These are phyloP conservation scores for Vanderwaltozyma tropicalis DNA, from an alignment of 805 yeast species.

Conservation along the genomic window DNA sequence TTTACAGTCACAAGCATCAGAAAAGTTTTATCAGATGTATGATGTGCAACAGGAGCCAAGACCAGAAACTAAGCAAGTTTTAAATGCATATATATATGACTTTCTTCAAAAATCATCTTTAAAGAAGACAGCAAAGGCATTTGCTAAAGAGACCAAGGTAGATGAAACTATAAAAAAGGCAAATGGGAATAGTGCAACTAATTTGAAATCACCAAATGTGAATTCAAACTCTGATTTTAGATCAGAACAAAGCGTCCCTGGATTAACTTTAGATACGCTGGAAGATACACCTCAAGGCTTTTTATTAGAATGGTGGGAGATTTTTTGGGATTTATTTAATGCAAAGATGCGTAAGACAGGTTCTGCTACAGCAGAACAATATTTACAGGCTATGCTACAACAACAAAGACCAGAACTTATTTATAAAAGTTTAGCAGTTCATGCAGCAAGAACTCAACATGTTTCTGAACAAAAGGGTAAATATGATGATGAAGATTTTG, in stretches of 20 bases:
- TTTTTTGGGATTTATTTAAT: conserved; percentile 87
- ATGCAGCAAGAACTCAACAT: conserved; percentile 38
- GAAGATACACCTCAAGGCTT: conserved; percentile 80
- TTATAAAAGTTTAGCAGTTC: conserved; percentile 34
- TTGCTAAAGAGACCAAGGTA: conserved; percentile 68
- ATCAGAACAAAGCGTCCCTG: too few relatives aligned
- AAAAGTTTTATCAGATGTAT: background rate
- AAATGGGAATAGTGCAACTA: background rate
- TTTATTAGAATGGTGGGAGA: conserved; percentile 90
- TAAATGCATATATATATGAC: conserved; percentile 82
- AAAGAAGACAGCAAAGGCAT: conserved; percentile 60
- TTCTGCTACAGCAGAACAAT: conserved; percentile 56
- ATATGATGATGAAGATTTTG: conserved; percentile 26
- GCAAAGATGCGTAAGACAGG: conserved; percentile 64
- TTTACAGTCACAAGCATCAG: background rate
- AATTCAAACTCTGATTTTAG: background rate
- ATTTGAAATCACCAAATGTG: background rate
- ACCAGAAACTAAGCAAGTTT: conserved; percentile 30
- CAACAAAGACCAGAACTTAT: conserved; percentile 52
- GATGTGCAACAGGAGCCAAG: background rate
- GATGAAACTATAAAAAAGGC: conserved; percentile 5
- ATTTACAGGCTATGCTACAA: conserved; percentile 51
- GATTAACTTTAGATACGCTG: conserved; percentile 12
- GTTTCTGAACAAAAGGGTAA: conserved; percentile 32
- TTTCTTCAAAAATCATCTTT: conserved; percentile 67